Evolutionary conservation across 1,139 yeast genomes (phyloP), one percentile per base, ranked within the genome.

Genomic region (Citeromyces hawaiiensis): DNA sequence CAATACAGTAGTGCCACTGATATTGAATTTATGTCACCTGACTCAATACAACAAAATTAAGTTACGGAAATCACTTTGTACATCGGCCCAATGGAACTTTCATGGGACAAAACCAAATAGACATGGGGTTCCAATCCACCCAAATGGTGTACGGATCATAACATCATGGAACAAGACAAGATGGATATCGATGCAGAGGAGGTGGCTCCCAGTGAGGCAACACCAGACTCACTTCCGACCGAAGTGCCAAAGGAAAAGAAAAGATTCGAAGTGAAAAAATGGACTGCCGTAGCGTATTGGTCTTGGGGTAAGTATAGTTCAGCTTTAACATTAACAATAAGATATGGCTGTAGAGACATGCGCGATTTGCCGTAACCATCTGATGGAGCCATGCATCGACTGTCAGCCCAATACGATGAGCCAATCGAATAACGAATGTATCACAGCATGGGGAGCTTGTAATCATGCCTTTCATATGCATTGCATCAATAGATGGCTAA

Each of bases 261-360:
- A 55, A 65, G 79, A 49, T 79, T 80, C 48, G 86, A 80, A 51
- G 77, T 81, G 38, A 76, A 77, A 52, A 80, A 79, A 66, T 91
- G 98, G 98, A 87, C 96, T 13, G 97, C 98, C 0, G 98, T 93
- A 40, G 97, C 98, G 14, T 87, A 91, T 55, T 93, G 99, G 99
- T 87, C 96, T 1, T 93, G 98, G 98, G 97, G 77, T 69, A 68
- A 54, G 71, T 68, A 54, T 44, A n/a, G 13, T n/a, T 17, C 11
- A 9, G 19, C 13, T n/a, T 25, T 9, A 31, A n/a, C 10, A 13
- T 21, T 33, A 23, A 38, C 18, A 43, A 37, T 6, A 42, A 57
- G 76, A 86, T 60, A 83, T 87, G 44, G 93, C 80, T 39, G 94
- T 91, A 44, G 98, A 93, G 50, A 87, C 86, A 42, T 93, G 99